Base-by-base conservation (phyloP, 164 flowering plant species). In the Magnolia sinica region DNA sequence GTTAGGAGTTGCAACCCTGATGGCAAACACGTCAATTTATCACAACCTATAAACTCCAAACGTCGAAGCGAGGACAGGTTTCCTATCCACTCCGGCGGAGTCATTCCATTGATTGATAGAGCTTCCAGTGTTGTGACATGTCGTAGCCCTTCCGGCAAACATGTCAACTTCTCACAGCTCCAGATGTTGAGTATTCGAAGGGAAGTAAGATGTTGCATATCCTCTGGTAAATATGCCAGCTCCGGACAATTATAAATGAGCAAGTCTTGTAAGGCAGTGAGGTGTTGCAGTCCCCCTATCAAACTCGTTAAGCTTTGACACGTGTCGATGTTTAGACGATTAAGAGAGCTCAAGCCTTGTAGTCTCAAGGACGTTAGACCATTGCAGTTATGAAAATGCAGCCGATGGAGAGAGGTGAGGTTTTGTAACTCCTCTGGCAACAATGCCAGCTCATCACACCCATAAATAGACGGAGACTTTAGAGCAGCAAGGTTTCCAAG, bases 331-430 rank as follows among this genome's bases (percentile, higher is more conserved):
- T n/a, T n/a, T n/a, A n/a, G n/a, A n/a, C n/a, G 61, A 55, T 55
- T 1, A 29, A 68, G 71, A 29, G 49, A 24, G 71, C 45, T 68
- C 13, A 29, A 29, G 50, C 18, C 8, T 14, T 7, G n/a, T 24
- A 68, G n/a, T 68, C 52, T 19, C 27, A 74, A 7, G n/a, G 10
- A 8, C 8, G 51, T 31, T 10, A 74, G 69, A 13, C 27, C 45
- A 19, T 16, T 6, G 52, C 51, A 29, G 1, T 8, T 50, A 0
- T 3, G 64, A 65, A 81, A 72, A 73, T 75, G 74, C 64, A 82
- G 49, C 19, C 3, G 8, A 52, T 64, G 61, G 23, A 78, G 75
- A 27, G 45, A 8, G 1, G 16, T 64, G 70, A 79, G 81, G 61
- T 71, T 73, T 45, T 50, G 50, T n/a, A 82, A 24, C 7, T 29